These are phyloP conservation scores for Pythium monospermum DNA, from an alignment of 352 stramenopile species.

Conservation along the genomic window DNA sequence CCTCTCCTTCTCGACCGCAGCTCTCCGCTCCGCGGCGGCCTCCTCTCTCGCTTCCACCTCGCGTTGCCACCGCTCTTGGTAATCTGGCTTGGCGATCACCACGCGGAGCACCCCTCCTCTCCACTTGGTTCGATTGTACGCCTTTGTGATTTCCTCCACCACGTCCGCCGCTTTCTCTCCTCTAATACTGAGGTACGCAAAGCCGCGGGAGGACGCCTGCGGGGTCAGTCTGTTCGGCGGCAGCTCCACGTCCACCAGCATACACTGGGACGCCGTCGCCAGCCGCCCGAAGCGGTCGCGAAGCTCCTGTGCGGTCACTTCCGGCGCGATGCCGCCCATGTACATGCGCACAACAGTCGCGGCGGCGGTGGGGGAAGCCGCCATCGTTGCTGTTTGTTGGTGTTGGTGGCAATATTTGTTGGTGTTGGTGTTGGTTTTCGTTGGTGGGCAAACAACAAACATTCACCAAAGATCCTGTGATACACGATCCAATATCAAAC, in stretches of 20 bases:
- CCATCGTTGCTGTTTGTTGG: no score
- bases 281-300: conserved; percentile 59
- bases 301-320: conserved; percentile 45
- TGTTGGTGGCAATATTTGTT: conserved; percentile 1
- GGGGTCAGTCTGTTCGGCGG: conserved; percentile 18
- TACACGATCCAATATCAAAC: no score
- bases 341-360: conserved; percentile 41
- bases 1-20: conserved; percentile 1
- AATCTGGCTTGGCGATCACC: conserved; percentile 52
- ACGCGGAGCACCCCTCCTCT: conserved; percentile 50
- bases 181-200: conserved; percentile 54
- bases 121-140: conserved; percentile 76
- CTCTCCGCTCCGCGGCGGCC: conserved; percentile 4
- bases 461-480: no score
- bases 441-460: neutral
- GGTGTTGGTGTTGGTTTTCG: neutral
- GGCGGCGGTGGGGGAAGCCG: neutral
- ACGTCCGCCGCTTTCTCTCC: conserved; percentile 26
- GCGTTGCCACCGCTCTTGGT: conserved; percentile 28
- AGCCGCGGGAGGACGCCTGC: conserved; percentile 27
- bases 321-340: conserved; percentile 48
- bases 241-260: conserved; percentile 38
- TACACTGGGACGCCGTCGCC: conserved; percentile 22
- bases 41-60: conserved; percentile 31
- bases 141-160: conserved; percentile 45